These are phyloP conservation scores for Yamadazyma siamensis DNA, from an alignment of 1,139 yeast species.

Conservation along the genomic window DNA sequence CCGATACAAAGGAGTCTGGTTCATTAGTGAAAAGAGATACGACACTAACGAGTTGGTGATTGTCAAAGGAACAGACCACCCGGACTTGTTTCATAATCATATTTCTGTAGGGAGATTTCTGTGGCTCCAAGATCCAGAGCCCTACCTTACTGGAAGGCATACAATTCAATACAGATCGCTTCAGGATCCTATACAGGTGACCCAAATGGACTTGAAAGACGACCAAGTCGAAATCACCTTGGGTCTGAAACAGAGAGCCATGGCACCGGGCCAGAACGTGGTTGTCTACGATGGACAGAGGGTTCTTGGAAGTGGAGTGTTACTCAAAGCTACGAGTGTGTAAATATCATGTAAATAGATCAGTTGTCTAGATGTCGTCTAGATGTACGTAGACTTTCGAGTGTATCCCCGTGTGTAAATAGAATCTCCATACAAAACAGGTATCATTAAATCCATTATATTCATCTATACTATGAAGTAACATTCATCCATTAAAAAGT, in stretches of 20 bases:
- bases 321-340: constrained; percentile 14
- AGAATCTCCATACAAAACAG: not conserved
- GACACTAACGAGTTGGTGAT: constrained; percentile 72
- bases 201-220: constrained; percentile 11
- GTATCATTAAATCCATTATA: not conserved
- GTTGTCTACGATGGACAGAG: constrained; percentile 67
- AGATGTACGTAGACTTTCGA: not conserved
- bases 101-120: constrained; percentile 46
- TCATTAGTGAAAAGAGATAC: constrained; percentile 66
- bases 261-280: constrained; percentile 87
- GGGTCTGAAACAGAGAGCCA: constrained; percentile 54
- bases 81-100: constrained; percentile 47
- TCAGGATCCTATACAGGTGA: constrained; percentile 47
- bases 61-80: constrained; percentile 67
- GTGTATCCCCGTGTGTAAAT: not conserved
- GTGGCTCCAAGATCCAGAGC: constrained; percentile 19
- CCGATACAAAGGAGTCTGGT: constrained; percentile 76
- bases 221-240: constrained; percentile 31
- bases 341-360: constrained; percentile 3
- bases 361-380: not conserved
- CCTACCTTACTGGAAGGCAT: constrained; percentile 19
- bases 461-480: no score
- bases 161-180: constrained; percentile 67
- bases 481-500: constrained; percentile 41
- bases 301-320: constrained; percentile 74